These are phyloP conservation scores for Globisporangium irregulare DNA, from an alignment of 352 stramenopile genomes.

Conservation along the genomic window DNA sequence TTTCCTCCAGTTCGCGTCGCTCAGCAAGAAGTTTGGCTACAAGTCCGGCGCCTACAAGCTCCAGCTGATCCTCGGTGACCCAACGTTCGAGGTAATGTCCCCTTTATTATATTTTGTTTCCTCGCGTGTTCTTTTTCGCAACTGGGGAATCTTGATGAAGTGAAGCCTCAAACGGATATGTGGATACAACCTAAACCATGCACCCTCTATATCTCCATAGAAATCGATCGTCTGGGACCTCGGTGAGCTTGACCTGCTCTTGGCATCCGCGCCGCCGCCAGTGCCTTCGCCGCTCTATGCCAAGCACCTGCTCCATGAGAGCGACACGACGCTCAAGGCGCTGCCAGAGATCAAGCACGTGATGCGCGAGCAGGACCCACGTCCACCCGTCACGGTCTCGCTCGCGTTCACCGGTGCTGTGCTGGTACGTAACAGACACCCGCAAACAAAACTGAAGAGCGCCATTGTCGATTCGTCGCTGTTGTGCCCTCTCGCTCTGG, in stretches of 20 bases:
- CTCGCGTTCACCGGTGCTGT: conserved; percentile 67
- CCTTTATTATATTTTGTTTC: neutral
- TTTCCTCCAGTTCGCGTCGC: conserved; percentile 49
- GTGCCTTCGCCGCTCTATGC: conserved; percentile 81
- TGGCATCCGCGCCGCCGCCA: conserved; percentile 55
- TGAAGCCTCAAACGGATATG: neutral
- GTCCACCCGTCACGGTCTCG: conserved; percentile 63
- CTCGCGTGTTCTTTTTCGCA: neutral
- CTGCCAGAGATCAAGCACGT: conserved; percentile 87
- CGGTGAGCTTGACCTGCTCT: conserved; percentile 62
- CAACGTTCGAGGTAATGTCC: conserved; percentile 52
- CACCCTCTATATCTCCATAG: conserved; percentile 8
- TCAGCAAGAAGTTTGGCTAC: conserved; percentile 84
- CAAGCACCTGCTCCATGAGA: conserved; percentile 83
- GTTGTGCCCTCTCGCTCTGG: neutral
- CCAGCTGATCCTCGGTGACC: conserved; percentile 73
- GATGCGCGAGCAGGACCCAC: conserved; percentile 74
- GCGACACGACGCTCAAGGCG: conserved; percentile 81
- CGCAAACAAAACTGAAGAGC: neutral
- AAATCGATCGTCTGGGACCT: conserved; percentile 71
- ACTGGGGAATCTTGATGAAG: neutral
- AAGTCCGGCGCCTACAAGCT: conserved; percentile 65
- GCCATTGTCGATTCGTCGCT: conserved; percentile 6
- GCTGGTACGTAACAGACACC: conserved; percentile 27
- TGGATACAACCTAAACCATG: neutral